Conservation (phyloP, 1,284 basidiomycete species). For the Meripilus lineatus region DNA sequence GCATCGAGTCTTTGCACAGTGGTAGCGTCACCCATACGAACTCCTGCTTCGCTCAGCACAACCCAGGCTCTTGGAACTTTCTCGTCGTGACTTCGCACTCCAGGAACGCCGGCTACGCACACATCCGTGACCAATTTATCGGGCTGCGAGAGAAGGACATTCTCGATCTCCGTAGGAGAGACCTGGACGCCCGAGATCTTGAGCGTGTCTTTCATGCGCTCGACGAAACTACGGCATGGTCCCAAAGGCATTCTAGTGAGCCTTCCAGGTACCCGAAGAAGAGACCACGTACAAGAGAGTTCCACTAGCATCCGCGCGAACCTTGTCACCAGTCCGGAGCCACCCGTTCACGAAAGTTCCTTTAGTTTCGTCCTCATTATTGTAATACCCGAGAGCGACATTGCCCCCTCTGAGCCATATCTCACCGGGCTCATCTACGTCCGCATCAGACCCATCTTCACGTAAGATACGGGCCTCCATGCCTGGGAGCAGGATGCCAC, state of each 20-base stretch:
- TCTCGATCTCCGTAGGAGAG: constrained; percentile 68
- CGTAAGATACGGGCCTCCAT: constrained; percentile 56
- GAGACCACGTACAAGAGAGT: constrained; percentile 51
- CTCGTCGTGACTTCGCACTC: constrained; percentile 60
- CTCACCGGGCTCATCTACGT: constrained; percentile 56
- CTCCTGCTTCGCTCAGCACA: constrained; percentile 51
- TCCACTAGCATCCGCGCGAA: constrained; percentile 50
- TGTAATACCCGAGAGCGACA: constrained; percentile 62
- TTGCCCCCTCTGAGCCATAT: constrained; percentile 50
- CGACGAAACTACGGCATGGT: constrained; percentile 43
- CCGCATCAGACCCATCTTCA: constrained; percentile 55
- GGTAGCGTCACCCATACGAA: constrained; percentile 36
- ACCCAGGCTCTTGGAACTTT: constrained; percentile 70
- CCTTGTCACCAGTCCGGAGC: constrained; percentile 66
- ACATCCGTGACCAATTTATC: constrained; percentile 51
- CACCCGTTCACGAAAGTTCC: constrained; percentile 64
- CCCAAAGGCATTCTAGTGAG: background rate
- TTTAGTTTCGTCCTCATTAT: constrained; percentile 56
- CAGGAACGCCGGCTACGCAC: constrained; percentile 63
- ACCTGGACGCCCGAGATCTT: constrained; percentile 73
- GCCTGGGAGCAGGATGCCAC: constrained; percentile 57
- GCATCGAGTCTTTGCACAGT: constrained; percentile 42
- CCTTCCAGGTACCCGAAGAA: background rate
- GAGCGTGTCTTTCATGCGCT: constrained; percentile 63
- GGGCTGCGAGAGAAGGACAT: constrained; percentile 52